Percentiles rank a stretch among this genome's conserved stretches.
Conservation (phyloP, 345 rosid genomes). For the Lepidium africanum region DNA sequence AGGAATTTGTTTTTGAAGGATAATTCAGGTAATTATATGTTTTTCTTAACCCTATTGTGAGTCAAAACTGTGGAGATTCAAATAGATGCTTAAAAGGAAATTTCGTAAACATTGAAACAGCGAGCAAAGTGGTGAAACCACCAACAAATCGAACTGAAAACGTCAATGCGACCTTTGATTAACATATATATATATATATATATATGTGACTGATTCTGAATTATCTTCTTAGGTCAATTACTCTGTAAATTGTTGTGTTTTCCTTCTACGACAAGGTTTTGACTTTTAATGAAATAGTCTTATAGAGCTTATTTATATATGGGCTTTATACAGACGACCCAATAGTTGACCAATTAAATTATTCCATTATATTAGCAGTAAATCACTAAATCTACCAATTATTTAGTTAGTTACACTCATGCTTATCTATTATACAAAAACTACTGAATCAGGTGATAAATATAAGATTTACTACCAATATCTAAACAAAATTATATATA, state of each 20-base stretch:
- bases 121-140: neutral
- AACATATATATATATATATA: neutral
- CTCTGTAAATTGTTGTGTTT: neutral
- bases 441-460: too few species aligned
- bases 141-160: neutral
- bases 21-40: neutral
- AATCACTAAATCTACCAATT: neutral
- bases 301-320: neutral
- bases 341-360: neutral
- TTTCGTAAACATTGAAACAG: neutral
- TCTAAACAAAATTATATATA: too few species aligned
- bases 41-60: neutral
- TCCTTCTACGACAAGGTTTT: conserved; percentile 11
- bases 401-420: neutral
- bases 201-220: neutral
- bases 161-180: conserved; percentile 5
- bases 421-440: too few species aligned
- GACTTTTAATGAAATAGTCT: conserved; percentile 12
- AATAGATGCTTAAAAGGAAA: neutral
- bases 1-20: neutral
- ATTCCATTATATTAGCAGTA: neutral
- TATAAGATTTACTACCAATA: too few species aligned
- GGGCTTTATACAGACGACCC: neutral
- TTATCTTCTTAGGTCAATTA: conserved; percentile 2
- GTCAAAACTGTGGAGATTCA: neutral